Percentiles rank a stretch among this genome's conserved stretches.
These are phyloP conservation scores for Paraglomus brasilianum DNA, from an alignment of 192 early-diverging fungal genomes.

Conservation along the genomic window DNA sequence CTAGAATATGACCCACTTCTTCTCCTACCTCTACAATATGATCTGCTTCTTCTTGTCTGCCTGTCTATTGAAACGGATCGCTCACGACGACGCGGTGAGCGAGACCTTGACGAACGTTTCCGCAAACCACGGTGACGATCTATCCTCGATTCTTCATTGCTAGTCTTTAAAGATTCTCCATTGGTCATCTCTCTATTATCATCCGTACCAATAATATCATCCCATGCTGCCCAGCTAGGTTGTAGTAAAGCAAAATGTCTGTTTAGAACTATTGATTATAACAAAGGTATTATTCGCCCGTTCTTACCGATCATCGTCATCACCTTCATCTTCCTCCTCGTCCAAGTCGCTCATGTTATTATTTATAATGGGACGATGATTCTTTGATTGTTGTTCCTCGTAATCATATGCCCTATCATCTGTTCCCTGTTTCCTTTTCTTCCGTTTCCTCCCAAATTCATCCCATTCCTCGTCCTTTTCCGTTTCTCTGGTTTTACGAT, in stretches of 20 bases:
- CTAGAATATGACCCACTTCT: background rate
- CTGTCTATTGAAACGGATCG: too few relatives aligned
- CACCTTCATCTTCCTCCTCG: slow-evolving; percentile 30
- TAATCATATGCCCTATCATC: background rate
- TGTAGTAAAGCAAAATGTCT: background rate
- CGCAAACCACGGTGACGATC: background rate
- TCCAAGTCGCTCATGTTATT: slow-evolving; percentile 27
- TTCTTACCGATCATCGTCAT: slow-evolving; percentile 33
- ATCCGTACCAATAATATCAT: slow-evolving; percentile 34
- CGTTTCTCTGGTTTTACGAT: slow-evolving; percentile 24
- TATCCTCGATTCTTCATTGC: background rate
- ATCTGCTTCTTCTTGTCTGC: background rate
- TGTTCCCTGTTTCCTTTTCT: background rate
- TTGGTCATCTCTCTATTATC: slow-evolving; percentile 8
- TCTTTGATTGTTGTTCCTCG: slow-evolving; percentile 5
- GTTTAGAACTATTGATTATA: background rate
- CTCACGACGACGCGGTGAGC: slow-evolving; percentile 27
- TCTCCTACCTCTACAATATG: background rate
- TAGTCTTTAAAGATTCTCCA: background rate
- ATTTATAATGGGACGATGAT: background rate
- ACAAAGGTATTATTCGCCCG: background rate
- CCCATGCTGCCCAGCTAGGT: slow-evolving; percentile 32
- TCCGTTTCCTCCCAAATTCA: slow-evolving; percentile 38
- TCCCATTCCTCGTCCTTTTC: slow-evolving; percentile 38
- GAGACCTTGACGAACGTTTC: slow-evolving; percentile 26